These are phyloP conservation scores for Coniosporium apollinis DNA, from an alignment of 495 filamentous ascomycete genomes.

Conservation along the genomic window DNA sequence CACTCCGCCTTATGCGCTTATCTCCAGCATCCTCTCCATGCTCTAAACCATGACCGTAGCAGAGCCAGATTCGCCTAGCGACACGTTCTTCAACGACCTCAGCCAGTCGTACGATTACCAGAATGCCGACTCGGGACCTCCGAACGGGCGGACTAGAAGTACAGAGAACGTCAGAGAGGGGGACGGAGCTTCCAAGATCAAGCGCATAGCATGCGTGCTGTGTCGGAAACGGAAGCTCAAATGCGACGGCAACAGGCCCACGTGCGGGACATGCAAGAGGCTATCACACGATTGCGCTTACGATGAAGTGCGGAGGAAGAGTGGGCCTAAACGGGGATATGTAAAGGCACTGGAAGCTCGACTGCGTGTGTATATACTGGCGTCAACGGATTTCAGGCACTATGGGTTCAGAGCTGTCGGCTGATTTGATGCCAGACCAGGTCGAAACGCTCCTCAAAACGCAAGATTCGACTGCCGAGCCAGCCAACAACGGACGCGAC, in stretches of 20 bases:
- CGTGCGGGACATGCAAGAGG: slow-evolving; percentile 81
- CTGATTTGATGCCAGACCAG: slow-evolving; percentile 32
- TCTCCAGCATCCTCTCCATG: no score
- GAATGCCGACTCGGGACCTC: slow-evolving; percentile 16
- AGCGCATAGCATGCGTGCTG: slow-evolving; percentile 92
- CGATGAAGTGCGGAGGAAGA: slow-evolving; percentile 93
- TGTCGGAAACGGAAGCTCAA: slow-evolving; percentile 87
- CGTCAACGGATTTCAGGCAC: slow-evolving; percentile 3
- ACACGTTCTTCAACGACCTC: slow-evolving; percentile 39
- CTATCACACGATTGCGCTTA: slow-evolving; percentile 86
- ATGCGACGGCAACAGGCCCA: slow-evolving; percentile 62
- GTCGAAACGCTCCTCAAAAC: slow-evolving; percentile 84
- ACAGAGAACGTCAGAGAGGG: slow-evolving; percentile 8
- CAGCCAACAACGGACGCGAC: slow-evolving; percentile 1
- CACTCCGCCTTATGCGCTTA: no score
- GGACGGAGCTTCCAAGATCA: slow-evolving; percentile 55
- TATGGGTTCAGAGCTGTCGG: slow-evolving; percentile 1
- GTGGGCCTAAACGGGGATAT: slow-evolving; percentile 93
- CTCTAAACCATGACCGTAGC: no score
- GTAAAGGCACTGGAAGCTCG: slow-evolving; percentile 94
- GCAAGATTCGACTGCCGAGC: slow-evolving; percentile 30
- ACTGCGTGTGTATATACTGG: slow-evolving; percentile 65
- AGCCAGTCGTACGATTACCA: slow-evolving; percentile 25
- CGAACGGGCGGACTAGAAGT: background rate
- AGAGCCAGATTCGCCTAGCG: slow-evolving; percentile 24